Percentiles rank a stretch among this genome's conserved stretches.
These are phyloP conservation scores for Ceratocystis diversiconidia DNA, from an alignment of 2,329 filamentous ascomycete genomes.

Conservation along the genomic window DNA sequence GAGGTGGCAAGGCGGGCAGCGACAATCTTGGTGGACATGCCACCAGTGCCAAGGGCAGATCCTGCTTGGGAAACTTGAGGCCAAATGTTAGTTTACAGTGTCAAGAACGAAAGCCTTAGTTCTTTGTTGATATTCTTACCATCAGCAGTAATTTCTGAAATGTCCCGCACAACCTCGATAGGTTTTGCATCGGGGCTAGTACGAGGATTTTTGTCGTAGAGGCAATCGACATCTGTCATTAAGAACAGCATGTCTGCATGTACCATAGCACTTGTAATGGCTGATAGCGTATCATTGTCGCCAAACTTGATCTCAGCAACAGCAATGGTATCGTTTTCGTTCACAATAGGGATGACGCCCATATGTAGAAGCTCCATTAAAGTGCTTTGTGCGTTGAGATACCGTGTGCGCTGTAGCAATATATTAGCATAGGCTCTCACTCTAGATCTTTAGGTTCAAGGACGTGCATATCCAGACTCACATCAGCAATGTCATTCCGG, in stretches of 20 bases:
- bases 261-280: slow-evolving; percentile 93
- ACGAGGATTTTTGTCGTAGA: slow-evolving; percentile 92
- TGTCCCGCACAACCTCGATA: slow-evolving; percentile 87
- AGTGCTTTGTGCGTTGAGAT: slow-evolving; percentile 92
- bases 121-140: slow-evolving; percentile 30
- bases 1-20: slow-evolving; percentile 85
- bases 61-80: slow-evolving; percentile 67
- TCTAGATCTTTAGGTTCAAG: background rate
- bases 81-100: slow-evolving; percentile 18
- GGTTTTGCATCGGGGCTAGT: slow-evolving; percentile 71
- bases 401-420: slow-evolving; percentile 58
- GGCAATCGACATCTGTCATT: slow-evolving; percentile 96
- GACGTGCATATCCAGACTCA: slow-evolving; percentile 29
- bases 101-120: background rate
- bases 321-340: slow-evolving; percentile 93
- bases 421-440: slow-evolving; percentile 13
- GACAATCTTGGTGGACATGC: slow-evolving; percentile 95
- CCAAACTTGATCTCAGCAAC: slow-evolving; percentile 99
- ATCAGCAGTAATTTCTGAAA: slow-evolving; percentile 67
- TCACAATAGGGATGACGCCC: slow-evolving; percentile 96
- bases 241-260: slow-evolving; percentile 92
- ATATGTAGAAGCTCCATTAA: slow-evolving; percentile 80
- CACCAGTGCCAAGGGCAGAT: slow-evolving; percentile 79
- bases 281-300: slow-evolving; percentile 93
- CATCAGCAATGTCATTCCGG: slow-evolving; percentile 89